Base-by-base conservation (phyloP, 2,329 filamentous ascomycete species). In the Colletotrichum cuscutae region DNA sequence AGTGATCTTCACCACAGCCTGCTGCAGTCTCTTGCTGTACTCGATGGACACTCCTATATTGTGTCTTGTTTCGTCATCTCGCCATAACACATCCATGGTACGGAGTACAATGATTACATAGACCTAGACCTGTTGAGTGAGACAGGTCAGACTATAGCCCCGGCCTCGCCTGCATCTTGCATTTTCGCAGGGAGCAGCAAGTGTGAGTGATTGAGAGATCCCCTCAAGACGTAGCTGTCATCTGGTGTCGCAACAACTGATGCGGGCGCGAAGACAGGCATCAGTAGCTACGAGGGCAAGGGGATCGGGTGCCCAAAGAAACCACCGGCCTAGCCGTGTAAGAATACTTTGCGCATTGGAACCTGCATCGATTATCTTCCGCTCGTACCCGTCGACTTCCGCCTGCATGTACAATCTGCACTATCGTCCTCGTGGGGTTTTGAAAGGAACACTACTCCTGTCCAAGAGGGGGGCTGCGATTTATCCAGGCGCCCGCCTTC, bases 401-500 rank as follows among this genome's bases (percentile, higher is more conserved):
- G 19, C 35, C 26, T n/a, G 60, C n/a, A 35, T 32, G 52, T 35
- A n/a, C 19, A 19, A n/a, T 24, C 42, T 57, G 30, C 26, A n/a
- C 9, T 32, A n/a, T 13, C 46, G 19, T 53, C 28, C 5, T 24
- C 26, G 30, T 12, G 28, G 37, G 26, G 12, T 13, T 28, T n/a
- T 28, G 28, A 32, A 32, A 28, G 22, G 42, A 28, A 35, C n/a
- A 11, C n/a, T 52, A 11, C 22, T 19, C 46, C 19, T 28, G 24
- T 28, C 32, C 26, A n/a, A 28, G 26, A 32, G 53, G 28, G 32
- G 28, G 15, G 11, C 12, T 24, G 49, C 56, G 30, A 32, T 54
- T 54, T n/a, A 42, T 42, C 53, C 30, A 35, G 12, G 65, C 46
- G 32, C 65, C 56, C 53, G 53, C 70, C 42, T 32, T 70, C 59